Evolutionary conservation across 352 stramenopile genomes (phyloP).

Genomic region (Phytopythium vexans): DNA sequence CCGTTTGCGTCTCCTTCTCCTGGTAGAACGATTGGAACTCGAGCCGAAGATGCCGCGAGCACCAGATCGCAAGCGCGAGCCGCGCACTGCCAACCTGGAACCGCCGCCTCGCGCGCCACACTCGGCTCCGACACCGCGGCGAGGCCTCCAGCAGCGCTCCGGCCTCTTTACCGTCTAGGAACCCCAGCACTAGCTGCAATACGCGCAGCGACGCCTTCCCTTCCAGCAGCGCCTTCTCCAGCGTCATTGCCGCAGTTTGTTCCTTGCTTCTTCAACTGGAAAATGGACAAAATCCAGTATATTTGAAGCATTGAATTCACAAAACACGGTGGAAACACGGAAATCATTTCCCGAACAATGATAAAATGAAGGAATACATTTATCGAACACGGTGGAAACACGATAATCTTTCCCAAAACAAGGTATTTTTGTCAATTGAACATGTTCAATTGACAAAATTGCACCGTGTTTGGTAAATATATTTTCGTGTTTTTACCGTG

Average conservation of each 20-base stretch:
- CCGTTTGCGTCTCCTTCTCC: conserved; percentile 41
- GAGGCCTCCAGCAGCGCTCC: conserved; percentile 17
- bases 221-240: neutral
- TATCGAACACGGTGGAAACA: too few relatives aligned
- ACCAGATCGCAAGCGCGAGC: conserved; percentile 38
- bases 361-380: too few relatives aligned
- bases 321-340: too few relatives aligned
- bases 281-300: too few relatives aligned
- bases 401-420: too few relatives aligned
- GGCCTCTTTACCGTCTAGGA: conserved; percentile 23
- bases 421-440: too few relatives aligned
- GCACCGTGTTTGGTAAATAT: too few relatives aligned
- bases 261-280: too few relatives aligned
- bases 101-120: conserved; percentile 18
- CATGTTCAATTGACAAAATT: too few relatives aligned
- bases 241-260: neutral
- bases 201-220: neutral
- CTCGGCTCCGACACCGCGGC: conserved; percentile 9
- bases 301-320: too few relatives aligned
- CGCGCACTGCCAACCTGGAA: conserved; percentile 19
- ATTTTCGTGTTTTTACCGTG: too few relatives aligned
- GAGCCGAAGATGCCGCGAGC: conserved; percentile 19
- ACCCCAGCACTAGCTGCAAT: conserved; percentile 13
- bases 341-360: too few relatives aligned
- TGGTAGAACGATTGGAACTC: conserved; percentile 51